phyloP scores from a whole-genome alignment of 2,329 filamentous ascomycete genomes.

The Teratosphaeria epicoccoides region DNA sequence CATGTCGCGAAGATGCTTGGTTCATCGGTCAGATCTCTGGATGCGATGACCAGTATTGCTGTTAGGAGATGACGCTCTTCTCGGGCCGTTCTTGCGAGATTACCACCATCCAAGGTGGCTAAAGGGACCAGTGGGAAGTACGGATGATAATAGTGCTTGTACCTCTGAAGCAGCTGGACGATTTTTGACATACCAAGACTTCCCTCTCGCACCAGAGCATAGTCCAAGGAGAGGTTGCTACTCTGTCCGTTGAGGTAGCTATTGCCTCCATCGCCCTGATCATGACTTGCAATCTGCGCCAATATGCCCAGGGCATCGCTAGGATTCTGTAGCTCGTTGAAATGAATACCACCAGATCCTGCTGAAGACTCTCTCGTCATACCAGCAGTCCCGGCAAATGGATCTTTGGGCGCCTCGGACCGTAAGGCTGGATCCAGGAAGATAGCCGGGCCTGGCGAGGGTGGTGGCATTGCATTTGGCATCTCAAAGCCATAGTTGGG shows the following conservation, averaged over 20 bases:
- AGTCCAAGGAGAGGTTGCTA: constrained; percentile 25
- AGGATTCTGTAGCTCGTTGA: constrained; percentile 37
- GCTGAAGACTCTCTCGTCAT: constrained; percentile 21
- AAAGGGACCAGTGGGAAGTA: constrained; percentile 59
- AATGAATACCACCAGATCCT: constrained; percentile 24
- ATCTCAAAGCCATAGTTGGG: constrained; percentile 2
- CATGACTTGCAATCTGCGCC: constrained; percentile 34
- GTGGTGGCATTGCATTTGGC: constrained; percentile 1
- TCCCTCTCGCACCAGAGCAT: constrained; percentile 32
- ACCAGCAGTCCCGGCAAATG: constrained; percentile 5
- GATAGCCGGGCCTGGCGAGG: constrained; percentile 14
- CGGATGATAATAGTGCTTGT: constrained; percentile 55
- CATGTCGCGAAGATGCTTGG: constrained; percentile 55
- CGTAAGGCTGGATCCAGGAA: constrained; percentile 23
- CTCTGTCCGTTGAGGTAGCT: not conserved
- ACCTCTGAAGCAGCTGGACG: constrained; percentile 46
- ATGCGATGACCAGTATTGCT: constrained; percentile 59
- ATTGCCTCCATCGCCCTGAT: constrained; percentile 6
- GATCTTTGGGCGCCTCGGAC: constrained; percentile 10
- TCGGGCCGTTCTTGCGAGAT: constrained; percentile 46
- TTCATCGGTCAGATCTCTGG: constrained; percentile 57
- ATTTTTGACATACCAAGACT: constrained; percentile 37
- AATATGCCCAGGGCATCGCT: constrained; percentile 40
- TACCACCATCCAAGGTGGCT: constrained; percentile 45
- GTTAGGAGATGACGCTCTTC: constrained; percentile 59